These are phyloP conservation scores for Backusella psychrophila DNA, from an alignment of 192 early-diverging fungal species.

Conservation along the genomic window DNA sequence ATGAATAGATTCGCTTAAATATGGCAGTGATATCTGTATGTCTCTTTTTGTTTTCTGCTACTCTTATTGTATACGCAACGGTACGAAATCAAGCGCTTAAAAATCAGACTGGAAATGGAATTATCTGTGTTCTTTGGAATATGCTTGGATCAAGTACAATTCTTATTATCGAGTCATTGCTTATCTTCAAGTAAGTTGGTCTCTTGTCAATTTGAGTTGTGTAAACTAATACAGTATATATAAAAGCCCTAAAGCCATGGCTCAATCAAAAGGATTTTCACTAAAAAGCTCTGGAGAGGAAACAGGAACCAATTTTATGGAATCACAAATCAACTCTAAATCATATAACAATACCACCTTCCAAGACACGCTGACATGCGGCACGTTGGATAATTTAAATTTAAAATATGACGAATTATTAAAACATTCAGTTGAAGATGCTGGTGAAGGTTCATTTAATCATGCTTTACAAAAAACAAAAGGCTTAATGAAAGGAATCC, in stretches of 20 bases:
- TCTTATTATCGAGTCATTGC: slow-evolving; percentile 12
- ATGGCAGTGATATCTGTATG: slow-evolving; percentile 18
- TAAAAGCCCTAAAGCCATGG: background rate
- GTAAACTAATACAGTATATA: no score
- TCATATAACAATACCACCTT: background rate
- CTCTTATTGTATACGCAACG: slow-evolving; percentile 14
- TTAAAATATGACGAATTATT: background rate
- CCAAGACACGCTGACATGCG: slow-evolving; percentile 1
- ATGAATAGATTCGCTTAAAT: slow-evolving; percentile 10
- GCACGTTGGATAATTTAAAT: slow-evolving; percentile 7
- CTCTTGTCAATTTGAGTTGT: no score
- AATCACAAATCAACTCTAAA: background rate
- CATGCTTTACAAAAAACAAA: no score
- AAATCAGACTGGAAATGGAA: background rate
- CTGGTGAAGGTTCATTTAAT: no score
- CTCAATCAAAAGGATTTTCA: background rate
- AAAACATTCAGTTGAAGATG: background rate
- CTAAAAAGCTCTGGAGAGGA: background rate
- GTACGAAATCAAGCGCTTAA: slow-evolving; percentile 17
- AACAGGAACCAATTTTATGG: background rate
- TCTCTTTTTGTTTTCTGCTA: slow-evolving; percentile 15
- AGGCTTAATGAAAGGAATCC: no score
- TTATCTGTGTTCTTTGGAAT: slow-evolving; percentile 7
- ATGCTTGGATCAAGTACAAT: slow-evolving; percentile 18
- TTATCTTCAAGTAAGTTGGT: slow-evolving; percentile 13